A percentile compares a stretch with the other conserved stretches of the same genome.
Evolutionary conservation across 345 rosid genomes (phyloP).

Genomic region (Melaleuca quinquenervia): DNA sequence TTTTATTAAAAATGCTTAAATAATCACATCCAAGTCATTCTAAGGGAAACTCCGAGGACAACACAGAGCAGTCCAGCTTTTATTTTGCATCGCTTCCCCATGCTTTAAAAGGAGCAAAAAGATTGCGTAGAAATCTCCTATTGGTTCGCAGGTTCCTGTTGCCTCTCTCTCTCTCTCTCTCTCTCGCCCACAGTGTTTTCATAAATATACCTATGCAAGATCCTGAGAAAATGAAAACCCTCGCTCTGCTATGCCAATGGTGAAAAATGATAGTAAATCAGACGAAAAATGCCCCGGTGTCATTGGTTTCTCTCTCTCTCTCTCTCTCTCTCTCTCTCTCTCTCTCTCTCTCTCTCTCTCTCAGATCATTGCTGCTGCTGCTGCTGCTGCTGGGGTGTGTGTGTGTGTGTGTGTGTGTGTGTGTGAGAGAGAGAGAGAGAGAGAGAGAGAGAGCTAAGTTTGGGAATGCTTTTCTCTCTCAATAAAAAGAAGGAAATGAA

Average conservation of each 20-base stretch:
- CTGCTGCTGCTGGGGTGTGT: no score
- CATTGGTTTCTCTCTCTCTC: background rate
- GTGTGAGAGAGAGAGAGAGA: no score
- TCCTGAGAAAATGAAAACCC: conserved; percentile 17
- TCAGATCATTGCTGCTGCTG: background rate
- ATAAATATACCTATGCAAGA: conserved; percentile 38
- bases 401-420: no score
- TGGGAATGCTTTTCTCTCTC: background rate
- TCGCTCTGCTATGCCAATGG: background rate
- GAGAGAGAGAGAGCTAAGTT: background rate
- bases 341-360: rapidly evolving
- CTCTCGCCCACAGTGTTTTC: conserved; percentile 10
- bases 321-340: background rate
- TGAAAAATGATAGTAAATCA: background rate
- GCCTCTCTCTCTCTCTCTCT: conserved; percentile 7
- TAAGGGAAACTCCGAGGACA: conserved; percentile 18
- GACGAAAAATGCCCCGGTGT: background rate
- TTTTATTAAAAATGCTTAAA: background rate
- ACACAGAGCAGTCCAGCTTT: conserved; percentile 43
- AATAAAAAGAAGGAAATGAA: background rate
- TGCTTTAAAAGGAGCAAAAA: background rate
- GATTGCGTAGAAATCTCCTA: conserved; percentile 15
- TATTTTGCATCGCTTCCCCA: background rate
- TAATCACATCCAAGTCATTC: background rate
- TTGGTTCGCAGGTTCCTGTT: conserved; percentile 38